Conservation (phyloP, 1,284 basidiomycete genomes). For the Agroathelia rolfsii region DNA sequence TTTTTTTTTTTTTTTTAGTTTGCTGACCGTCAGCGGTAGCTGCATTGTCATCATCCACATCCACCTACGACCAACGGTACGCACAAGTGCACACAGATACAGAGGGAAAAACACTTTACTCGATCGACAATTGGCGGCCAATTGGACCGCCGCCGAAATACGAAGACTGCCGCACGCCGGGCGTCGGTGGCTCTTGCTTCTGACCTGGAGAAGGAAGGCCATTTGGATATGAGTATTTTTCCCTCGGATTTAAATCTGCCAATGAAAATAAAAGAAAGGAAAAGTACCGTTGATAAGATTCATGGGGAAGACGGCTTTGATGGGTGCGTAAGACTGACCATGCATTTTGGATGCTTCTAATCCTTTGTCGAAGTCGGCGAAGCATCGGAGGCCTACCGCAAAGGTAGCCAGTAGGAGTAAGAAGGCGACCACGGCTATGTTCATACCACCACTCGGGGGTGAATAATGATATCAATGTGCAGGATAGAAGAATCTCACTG, state of each 20-base stretch:
- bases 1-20: too few relatives aligned
- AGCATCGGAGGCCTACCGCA: slow-evolving; percentile 17
- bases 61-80: too few relatives aligned
- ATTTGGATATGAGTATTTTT: slow-evolving; percentile 1
- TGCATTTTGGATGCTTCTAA: slow-evolving; percentile 14
- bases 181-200: not conserved
- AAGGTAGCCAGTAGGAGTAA: slow-evolving; percentile 17
- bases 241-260: slow-evolving; percentile 1
- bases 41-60: too few relatives aligned
- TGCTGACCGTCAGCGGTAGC: too few relatives aligned
- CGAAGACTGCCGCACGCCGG: not conserved
- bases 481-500: slow-evolving; percentile 15
- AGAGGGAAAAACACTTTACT: slow-evolving; percentile 1
- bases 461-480: not conserved
- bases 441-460: not conserved
- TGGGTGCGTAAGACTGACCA: slow-evolving; percentile 8
- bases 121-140: slow-evolving; percentile 2
- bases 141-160: slow-evolving; percentile 1
- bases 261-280: slow-evolving; percentile 2
- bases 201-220: not conserved
- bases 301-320: not conserved
- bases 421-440: slow-evolving; percentile 17
- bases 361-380: slow-evolving; percentile 18
- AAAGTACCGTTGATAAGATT: not conserved
- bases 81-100: too few relatives aligned